Evolutionary conservation across 805 yeast genomes (phyloP), one percentile per base, ranked within the genome.

Genomic region (Schwanniomyces sp.): DNA sequence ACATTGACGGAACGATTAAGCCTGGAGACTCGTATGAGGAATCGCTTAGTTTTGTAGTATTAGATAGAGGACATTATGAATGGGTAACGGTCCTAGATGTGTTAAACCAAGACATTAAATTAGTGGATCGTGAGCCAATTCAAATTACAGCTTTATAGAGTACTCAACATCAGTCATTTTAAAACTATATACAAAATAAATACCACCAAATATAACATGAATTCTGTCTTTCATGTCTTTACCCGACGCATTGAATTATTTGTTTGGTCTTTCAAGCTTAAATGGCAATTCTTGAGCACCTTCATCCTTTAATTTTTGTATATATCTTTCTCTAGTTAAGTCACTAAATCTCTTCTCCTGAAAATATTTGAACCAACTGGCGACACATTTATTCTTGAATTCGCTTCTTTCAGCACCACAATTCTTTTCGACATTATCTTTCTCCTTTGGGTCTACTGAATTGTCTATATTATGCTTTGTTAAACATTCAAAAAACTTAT

Each of bases 271-370:
- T 3, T 56, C 67, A 43, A 64, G 52, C 46, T 62, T 63, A 46
- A 64, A 62, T n/a, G 70, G 70, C 42, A 64, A 60, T 34, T 60
- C 66, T 47, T 64, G 59, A 14, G 82, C 87, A 24, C 90, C 89
- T 52, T 84, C 82, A 16, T 79, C 82, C 59, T 86, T 89, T 56
- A 89, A 82, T 62, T 86, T 84, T 46, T 77, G 78, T 58, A 89
- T 66, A 65, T 87, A 84, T 54, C 78, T 74, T 53, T 81, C 86
- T 65, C 86, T 84, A 57, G 82, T 81, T 52, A 81, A 70, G 56
- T 90, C 96, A 49, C 82, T 85, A 34, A 84, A 86, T 56, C 97
- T 80, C 66, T 91, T 91, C 66, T 90, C 92, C 62, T 91, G 92
- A 74, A 92, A 91, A 64, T 91, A 91, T 50, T 85, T 51, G 81